phyloP scores from a whole-genome alignment of 2,329 filamentous ascomycete species.

The Pseudogymnoascus sp. region DNA sequence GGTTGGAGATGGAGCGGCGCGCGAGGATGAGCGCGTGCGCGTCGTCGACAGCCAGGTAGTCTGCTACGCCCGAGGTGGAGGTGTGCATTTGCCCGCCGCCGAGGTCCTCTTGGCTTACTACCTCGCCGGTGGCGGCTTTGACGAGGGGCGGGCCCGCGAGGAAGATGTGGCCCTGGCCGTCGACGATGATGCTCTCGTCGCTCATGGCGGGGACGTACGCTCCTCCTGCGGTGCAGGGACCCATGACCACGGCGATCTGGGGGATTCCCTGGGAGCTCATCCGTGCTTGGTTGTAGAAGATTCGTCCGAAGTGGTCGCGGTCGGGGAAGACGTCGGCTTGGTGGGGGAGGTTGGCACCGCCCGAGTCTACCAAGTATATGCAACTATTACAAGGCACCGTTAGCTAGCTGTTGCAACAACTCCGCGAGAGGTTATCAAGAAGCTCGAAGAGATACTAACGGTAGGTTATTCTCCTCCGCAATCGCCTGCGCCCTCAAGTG shows the following conservation, averaged over 20 bases:
- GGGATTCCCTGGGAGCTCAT: constrained; percentile 87
- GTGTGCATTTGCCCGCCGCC: constrained; percentile 86
- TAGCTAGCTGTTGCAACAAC: background rate
- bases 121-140: constrained; percentile 91
- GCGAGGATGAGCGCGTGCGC: constrained; percentile 84
- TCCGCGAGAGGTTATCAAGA: background rate
- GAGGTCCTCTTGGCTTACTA: constrained; percentile 82
- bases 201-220: constrained; percentile 97
- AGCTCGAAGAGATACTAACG: constrained; percentile 37
- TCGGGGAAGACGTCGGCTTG: constrained; percentile 96
- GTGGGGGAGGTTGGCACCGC: constrained; percentile 88
- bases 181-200: constrained; percentile 94
- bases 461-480: constrained; percentile 74
- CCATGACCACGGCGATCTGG: constrained; percentile 94
- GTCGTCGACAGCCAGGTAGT: constrained; percentile 91
- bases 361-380: constrained; percentile 93
- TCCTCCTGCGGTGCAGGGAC: constrained; percentile 89
- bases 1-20: constrained; percentile 73
- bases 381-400: constrained; percentile 43
- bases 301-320: constrained; percentile 83
- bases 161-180: constrained; percentile 95
- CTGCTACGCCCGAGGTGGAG: constrained; percentile 84
- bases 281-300: constrained; percentile 95
- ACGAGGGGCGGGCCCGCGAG: constrained; percentile 89
- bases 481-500: constrained; percentile 87